Evolutionary conservation across 768 basidiomycete genomes (phyloP), one percentile per base, ranked within the genome.

Genomic region (Arthromyces matolae): DNA sequence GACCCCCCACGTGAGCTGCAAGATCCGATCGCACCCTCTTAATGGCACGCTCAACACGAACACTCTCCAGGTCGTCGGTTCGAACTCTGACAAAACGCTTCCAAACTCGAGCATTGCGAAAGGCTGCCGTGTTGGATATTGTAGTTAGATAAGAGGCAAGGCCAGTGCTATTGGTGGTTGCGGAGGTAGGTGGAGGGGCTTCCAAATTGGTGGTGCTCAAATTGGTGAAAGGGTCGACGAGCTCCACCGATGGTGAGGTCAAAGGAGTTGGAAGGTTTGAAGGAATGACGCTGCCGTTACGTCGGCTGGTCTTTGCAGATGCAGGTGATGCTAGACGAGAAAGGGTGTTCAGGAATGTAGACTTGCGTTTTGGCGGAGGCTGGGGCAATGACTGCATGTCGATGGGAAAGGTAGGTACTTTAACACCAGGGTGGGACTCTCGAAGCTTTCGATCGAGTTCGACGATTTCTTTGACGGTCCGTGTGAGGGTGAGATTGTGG

Each of bases 1-100:
- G 46, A 23, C 60, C 60, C 35, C 78, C 69, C 45, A 75, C 65
- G 59, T 93, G 89, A 9, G 83, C 83, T 8, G 86, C 89, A 18
- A 91, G 71, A 68, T 94, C 92, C 36, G 87, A 90, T 45, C 89
- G 73, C 16, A 90, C 88, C 23, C 89, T 82, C 70, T 92, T 91
- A 67, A 93, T 87, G 4, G 91, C 86, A 53, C 89, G 77, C 70
- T 93, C 90, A 32, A 88, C 83, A 35, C 91, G 81, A 5, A 84
- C 84, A 56, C 89, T 92, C 70, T 93, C 84, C 42, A 94, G 67
- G 64, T 95, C 93, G 59, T 94, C 92, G 3, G 83, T 86, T 47
- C 92, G 78, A 7, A 93, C 89, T 37, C 83, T 75, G 46, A 93
- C 86, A 57, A 95, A 95, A 13, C 85, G 80, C 60, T 85, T 87